Percentiles rank a stretch among this genome's conserved stretches.
Conservation (phyloP, 2,329 filamentous ascomycete species). For the Diaporthe sp. region DNA sequence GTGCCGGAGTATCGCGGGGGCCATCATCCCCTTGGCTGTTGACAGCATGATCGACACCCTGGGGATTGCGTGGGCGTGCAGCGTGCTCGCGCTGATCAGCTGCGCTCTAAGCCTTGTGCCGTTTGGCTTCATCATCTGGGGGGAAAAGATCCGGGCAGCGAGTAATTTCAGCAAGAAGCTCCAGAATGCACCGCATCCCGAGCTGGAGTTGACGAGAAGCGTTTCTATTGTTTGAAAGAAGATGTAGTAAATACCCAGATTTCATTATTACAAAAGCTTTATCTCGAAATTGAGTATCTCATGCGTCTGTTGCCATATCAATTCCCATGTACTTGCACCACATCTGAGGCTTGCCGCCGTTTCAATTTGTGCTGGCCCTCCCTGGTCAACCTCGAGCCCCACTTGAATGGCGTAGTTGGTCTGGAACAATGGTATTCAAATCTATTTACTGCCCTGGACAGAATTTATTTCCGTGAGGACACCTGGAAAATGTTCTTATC, state of each 20-base stretch:
- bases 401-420: neutral
- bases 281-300: neutral
- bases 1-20: conserved; percentile 45
- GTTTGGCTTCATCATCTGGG: conserved; percentile 62
- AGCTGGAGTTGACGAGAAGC: conserved; percentile 41
- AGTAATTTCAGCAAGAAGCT: conserved; percentile 63
- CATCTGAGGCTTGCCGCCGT: neutral
- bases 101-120: conserved; percentile 61
- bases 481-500: neutral
- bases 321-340: neutral
- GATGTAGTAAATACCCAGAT: neutral
- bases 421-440: neutral
- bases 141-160: conserved; percentile 56
- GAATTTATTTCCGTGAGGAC: neutral
- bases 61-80: conserved; percentile 55
- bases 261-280: neutral
- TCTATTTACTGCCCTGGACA: neutral
- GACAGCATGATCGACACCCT: conserved; percentile 45
- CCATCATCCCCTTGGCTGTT: conserved; percentile 44
- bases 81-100: conserved; percentile 61
- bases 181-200: conserved; percentile 47
- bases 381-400: neutral
- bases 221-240: conserved; percentile 40
- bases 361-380: neutral
- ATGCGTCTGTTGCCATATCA: too few relatives aligned